phyloP scores from a whole-genome alignment of 2,329 filamentous ascomycete species.

The Ophiostoma pallidulum region DNA sequence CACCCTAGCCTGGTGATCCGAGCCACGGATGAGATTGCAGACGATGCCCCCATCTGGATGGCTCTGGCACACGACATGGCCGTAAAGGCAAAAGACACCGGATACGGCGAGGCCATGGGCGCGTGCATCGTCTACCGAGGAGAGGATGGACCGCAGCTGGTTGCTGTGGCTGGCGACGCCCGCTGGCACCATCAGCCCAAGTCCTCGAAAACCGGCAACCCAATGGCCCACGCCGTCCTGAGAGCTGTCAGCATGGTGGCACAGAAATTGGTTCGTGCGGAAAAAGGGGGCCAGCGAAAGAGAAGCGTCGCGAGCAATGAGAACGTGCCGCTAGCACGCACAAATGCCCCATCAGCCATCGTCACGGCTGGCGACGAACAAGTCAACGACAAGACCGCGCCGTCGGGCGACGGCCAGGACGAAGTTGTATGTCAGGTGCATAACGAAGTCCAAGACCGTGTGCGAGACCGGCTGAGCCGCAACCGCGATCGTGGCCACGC shows the following conservation, averaged over 20 bases:
- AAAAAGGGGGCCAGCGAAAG: conserved; percentile 29
- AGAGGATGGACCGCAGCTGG: conserved; percentile 41
- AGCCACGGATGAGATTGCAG: conserved; percentile 57
- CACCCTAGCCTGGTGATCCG: conserved; percentile 66
- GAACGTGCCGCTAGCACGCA: conserved; percentile 24
- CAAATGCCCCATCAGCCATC: not conserved
- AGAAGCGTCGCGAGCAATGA: conserved; percentile 5
- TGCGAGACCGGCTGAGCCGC: conserved; percentile 17
- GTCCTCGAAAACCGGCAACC: conserved; percentile 49
- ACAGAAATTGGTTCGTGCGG: conserved; percentile 50
- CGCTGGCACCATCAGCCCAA: conserved; percentile 52
- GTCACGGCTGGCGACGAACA: not conserved
- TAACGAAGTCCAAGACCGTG: conserved; percentile 16
- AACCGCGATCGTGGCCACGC: conserved; percentile 17
- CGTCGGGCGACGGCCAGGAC: not conserved
- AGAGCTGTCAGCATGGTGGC: conserved; percentile 78
- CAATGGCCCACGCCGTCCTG: conserved; percentile 69
- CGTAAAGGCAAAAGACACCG: conserved; percentile 43
- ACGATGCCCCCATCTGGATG: conserved; percentile 58
- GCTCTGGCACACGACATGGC: conserved; percentile 57
- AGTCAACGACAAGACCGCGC: not conserved
- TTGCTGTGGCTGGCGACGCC: conserved; percentile 68
- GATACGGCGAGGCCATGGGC: conserved; percentile 60
- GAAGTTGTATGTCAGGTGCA: conserved; percentile 13
- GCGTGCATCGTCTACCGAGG: conserved; percentile 65